Percentiles rank a stretch among this genome's conserved stretches.
Conservation (phyloP, 73 alveolate species). For the Paramecium primaurelia region DNA sequence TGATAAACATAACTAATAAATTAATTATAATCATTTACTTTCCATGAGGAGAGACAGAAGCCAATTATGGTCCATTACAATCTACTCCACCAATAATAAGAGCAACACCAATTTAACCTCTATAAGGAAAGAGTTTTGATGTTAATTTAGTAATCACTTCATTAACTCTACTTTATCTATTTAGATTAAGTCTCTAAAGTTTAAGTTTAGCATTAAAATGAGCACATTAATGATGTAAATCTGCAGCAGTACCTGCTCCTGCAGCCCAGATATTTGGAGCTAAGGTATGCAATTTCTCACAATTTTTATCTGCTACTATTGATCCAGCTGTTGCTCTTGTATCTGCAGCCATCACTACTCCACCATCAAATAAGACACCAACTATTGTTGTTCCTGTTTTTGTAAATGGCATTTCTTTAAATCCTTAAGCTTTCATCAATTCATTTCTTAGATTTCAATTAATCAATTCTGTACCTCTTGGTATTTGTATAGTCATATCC, state of each 20-base stretch:
- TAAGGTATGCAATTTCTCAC: constrained; percentile 93
- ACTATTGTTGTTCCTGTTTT: constrained; percentile 98
- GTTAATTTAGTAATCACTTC: constrained; percentile 89
- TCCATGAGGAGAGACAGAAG: constrained; percentile 95
- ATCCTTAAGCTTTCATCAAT: background rate
- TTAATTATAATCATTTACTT: background rate
- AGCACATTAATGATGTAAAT: constrained; percentile 86
- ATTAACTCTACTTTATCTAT: constrained; percentile 90
- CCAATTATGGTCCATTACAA: constrained; percentile 86
- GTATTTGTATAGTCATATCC: constrained; percentile 21
- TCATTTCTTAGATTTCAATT: background rate
- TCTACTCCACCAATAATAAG: constrained; percentile 98
- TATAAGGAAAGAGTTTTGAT: constrained; percentile 84
- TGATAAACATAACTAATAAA: constrained; percentile 71
- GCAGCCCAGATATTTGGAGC: constrained; percentile 98
- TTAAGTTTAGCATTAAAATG: constrained; percentile 70
- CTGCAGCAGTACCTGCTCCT: constrained; percentile 99
- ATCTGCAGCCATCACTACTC: constrained; percentile 98
- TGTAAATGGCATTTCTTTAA: constrained; percentile 68
- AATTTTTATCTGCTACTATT: constrained; percentile 96
- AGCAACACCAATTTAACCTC: constrained; percentile 96
- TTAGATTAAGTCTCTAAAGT: constrained; percentile 89
- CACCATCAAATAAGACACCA: constrained; percentile 91
- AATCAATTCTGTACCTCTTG: background rate
- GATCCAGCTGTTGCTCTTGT: constrained; percentile 99